Base-by-base conservation (phyloP, 768 basidiomycete genomes). In the Steccherinum ochraceum region DNA sequence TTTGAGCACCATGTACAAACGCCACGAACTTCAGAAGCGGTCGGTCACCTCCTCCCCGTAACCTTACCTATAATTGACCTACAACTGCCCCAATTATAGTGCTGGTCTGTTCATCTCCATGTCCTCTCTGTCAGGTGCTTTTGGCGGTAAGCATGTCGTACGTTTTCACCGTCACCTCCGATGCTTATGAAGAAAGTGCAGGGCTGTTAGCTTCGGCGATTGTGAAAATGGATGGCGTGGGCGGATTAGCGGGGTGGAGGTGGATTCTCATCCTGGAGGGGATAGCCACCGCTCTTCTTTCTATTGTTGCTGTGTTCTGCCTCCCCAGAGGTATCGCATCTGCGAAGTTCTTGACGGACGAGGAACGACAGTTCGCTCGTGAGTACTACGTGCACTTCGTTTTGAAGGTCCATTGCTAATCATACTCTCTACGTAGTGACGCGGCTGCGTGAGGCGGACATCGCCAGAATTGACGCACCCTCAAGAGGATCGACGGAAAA, bases 221-320 rank as follows among this genome's bases (percentile, higher is more conserved):
- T 40, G 57, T 76, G 26, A 75, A 78, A 56, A 81, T 86, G 79
- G 72, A 82, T 23, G 81, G 81, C 5, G 45, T 67, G 0, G 67
- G 57, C 10, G 67, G 79, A 4, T 54, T 81, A 1, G 73, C 73
- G 1, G 81, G 81, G 4, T 84, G 82, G 84, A 67, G 77, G 42
- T 84, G 79, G 80, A 83, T 83, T 20, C 86, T 83, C 65, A 82
- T 84, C 57, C 69, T 85, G 11, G 86, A 88, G 67, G 82, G 82
- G 4, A 67, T 84, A 24, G 78, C 75, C 3, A 82, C 82, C 16
- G 7, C 16, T 35, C 7, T 16, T 35, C 58, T 69, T 13, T 68
- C 70, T 20, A 41, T 77, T 16, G 60, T 76, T 19, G 67, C 79
- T 1, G 68, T 68, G 3, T 54, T 65, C 18, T 54, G 76, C 44